Evolutionary conservation across 2,329 filamentous ascomycete species (phyloP), one percentile per base, ranked within the genome.

Genomic region (Cryphonectria nitschkei): DNA sequence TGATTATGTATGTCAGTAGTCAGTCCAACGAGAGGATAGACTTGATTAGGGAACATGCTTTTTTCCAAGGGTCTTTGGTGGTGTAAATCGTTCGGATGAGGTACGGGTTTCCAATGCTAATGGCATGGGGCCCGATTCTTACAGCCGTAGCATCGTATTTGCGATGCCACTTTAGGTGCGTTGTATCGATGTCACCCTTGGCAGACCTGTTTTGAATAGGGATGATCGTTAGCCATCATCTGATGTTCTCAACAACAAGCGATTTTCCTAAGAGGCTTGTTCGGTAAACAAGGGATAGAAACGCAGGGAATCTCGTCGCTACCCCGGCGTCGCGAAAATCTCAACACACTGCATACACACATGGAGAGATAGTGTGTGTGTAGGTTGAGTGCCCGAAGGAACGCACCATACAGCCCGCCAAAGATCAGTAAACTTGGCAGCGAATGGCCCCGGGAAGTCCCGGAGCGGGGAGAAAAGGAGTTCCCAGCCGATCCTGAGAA

Each of bases 41-140:
- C 7, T 50, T 50, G 46, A 7, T 29, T 11, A 43, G 9, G 54
- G 16, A 34, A 29, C n/a, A 22, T 14, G 46, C 66, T 56, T 68
- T 68, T 8, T 37, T 37, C 66, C 66, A 68, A 13, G 66, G 52
- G 19, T 68, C 67, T n/a, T 68, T 68, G 14, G 70, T 71, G 8
- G 70, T 69, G 43, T 71, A 71, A 34, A 71, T 65, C 3, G 62
- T 71, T 41, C 65, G 68, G 7, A 71, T 64, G 52, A 71, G 29
- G 9, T 39, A n/a, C 14, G 70, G 67, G 43, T 71, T 67, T 6
- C 62, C 65, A 26, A 71, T 61, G 26, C 70, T 71, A 43, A 71
- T 61, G 13, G 68, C 26, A 22, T 67, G 62, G 13, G 70, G 70
- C 3, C 70, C 70, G 34, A 71, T 67, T 8, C 67, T 54, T 19